Evolutionary conservation across 2,329 filamentous ascomycete genomes (phyloP).

Genomic region (Bipolaris gigantea): DNA sequence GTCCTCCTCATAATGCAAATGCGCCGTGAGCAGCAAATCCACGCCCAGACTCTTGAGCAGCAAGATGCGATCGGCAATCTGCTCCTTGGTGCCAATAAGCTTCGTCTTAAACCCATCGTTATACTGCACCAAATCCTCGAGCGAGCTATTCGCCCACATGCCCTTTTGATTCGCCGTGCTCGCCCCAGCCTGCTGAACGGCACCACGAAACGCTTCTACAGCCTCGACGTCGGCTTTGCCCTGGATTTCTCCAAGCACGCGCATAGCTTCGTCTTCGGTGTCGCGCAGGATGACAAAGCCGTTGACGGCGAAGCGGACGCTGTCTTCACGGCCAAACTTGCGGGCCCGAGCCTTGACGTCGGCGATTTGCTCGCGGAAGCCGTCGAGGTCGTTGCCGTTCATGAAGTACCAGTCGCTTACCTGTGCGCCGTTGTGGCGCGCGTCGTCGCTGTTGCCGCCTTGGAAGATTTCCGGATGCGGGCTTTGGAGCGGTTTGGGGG

Average conservation of each 20-base stretch:
- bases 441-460: conserved; percentile 56
- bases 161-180: conserved; percentile 53
- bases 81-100: conserved; percentile 56
- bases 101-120: conserved; percentile 61
- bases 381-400: conserved; percentile 60
- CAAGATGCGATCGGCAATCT: conserved; percentile 55
- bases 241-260: conserved; percentile 55
- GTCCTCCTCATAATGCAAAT: conserved; percentile 58
- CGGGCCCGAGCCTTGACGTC: conserved; percentile 54
- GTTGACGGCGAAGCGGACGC: conserved; percentile 56
- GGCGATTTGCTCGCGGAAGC: conserved; percentile 54
- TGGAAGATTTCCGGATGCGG: conserved; percentile 58
- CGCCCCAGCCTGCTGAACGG: conserved; percentile 55
- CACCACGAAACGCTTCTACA: conserved; percentile 53
- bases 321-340: conserved; percentile 48
- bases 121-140: conserved; percentile 58
- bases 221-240: conserved; percentile 57
- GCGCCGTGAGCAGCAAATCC: conserved; percentile 52
- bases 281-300: conserved; percentile 56
- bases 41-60: conserved; percentile 52
- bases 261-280: conserved; percentile 55
- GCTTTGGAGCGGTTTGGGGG: conserved; percentile 55
- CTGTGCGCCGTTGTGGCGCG: conserved; percentile 53
- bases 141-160: conserved; percentile 58
- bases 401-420: conserved; percentile 59